Evolutionary conservation across 495 filamentous ascomycete genomes (phyloP).

Genomic region (Daldinia loculata): DNA sequence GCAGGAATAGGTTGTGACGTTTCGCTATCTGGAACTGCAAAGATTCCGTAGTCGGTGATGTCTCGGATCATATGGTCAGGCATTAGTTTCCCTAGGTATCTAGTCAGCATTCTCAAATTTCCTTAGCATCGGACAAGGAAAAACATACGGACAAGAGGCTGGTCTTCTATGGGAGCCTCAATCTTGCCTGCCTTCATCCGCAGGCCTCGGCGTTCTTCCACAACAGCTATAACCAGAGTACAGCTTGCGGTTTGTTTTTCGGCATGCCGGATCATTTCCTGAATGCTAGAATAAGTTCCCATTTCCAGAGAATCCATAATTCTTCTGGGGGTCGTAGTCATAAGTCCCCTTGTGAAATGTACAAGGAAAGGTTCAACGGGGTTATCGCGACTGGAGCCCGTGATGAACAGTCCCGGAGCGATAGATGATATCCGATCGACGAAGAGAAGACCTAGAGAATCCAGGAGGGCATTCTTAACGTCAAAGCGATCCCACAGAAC

Average conservation of each 20-base stretch:
- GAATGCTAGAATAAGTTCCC: constrained; percentile 57
- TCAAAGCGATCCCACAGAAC: constrained; percentile 55
- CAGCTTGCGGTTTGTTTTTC: constrained; percentile 52
- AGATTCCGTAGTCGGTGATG: constrained; percentile 55
- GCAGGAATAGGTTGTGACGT: constrained; percentile 49
- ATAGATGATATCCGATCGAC: constrained; percentile 62
- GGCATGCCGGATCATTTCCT: constrained; percentile 50
- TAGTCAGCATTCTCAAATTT: constrained; percentile 28
- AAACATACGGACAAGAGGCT: constrained; percentile 51
- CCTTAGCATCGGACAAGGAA: background rate
- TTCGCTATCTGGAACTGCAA: constrained; percentile 53
- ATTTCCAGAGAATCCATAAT: constrained; percentile 56
- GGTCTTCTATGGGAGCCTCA: constrained; percentile 50
- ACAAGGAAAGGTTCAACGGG: constrained; percentile 40
- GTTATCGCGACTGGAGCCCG: constrained; percentile 22
- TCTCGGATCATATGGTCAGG: constrained; percentile 48
- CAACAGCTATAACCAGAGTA: constrained; percentile 52
- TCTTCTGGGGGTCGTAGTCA: constrained; percentile 48
- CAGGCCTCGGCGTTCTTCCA: constrained; percentile 56
- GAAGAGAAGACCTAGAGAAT: constrained; percentile 56
- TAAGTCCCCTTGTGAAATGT: constrained; percentile 50
- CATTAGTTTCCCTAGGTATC: constrained; percentile 30
- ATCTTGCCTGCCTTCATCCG: constrained; percentile 49
- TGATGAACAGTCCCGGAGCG: constrained; percentile 54
- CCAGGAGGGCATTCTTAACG: constrained; percentile 61